These are phyloP conservation scores for Starmera stellimalicola DNA, from an alignment of 1,139 yeast species.

Conservation along the genomic window DNA sequence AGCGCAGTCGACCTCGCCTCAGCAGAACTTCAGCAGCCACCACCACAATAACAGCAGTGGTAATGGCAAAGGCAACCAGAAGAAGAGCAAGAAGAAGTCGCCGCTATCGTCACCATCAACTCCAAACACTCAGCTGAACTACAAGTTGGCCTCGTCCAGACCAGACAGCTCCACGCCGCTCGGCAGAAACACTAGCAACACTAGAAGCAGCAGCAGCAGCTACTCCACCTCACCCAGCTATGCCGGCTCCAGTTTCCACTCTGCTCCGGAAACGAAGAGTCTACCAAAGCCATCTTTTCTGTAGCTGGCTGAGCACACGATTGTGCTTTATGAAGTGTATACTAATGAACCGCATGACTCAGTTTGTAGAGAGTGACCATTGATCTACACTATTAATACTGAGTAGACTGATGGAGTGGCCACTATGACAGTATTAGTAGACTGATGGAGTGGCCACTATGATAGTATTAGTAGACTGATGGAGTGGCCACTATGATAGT, in stretches of 20 bases:
- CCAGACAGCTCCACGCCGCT: neutral
- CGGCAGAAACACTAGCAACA: neutral
- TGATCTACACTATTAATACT: neutral
- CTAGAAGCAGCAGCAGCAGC: neutral
- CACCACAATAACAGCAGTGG: neutral
- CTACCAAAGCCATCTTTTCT: constrained; percentile 7
- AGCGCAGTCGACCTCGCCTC: neutral
- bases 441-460: too few species aligned
- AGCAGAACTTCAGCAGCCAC: neutral
- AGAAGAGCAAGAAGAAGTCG: neutral
- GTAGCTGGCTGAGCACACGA: neutral
- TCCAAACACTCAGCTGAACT: neutral
- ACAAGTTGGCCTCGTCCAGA: neutral
- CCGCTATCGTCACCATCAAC: neutral
- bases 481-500: too few species aligned
- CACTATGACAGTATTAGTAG: too few species aligned
- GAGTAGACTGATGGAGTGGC: constrained; percentile 34
- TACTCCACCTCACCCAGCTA: too few species aligned
- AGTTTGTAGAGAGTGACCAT: too few species aligned
- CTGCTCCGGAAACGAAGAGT: constrained; percentile 4
- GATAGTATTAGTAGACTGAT: too few species aligned
- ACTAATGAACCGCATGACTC: too few species aligned
- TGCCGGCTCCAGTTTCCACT: constrained; percentile 4
- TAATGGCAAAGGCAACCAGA: neutral
- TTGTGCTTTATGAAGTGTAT: too few species aligned